Evolutionary conservation across 768 basidiomycete genomes (phyloP), one percentile per base, ranked within the genome.

Genomic region (Kwoniella shandongensis): DNA sequence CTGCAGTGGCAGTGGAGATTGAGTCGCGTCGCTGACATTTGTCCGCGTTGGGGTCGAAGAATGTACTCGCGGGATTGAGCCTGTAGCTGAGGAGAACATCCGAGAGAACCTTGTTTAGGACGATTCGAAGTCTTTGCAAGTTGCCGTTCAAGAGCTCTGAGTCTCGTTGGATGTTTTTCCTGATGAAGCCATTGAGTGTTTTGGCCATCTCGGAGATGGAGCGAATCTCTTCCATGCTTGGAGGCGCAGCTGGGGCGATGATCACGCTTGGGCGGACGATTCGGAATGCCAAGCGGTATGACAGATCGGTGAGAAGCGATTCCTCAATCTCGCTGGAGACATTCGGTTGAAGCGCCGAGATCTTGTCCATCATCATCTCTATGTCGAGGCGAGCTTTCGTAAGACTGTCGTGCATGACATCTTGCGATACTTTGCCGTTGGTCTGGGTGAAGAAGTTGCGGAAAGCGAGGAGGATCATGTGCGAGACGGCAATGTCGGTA

Each of bases 401-500:
- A 12, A 57, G 25, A n/a, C 20, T 25, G 7, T 26, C n/a, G 7
- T 44, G 23, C 7, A 57, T n/a, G 18, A 30, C 30, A 25, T 45
- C 30, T 11, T 18, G 7, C 32, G 44, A 25, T 26, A 47, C 18
- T 25, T 36, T 49, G 46, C 59, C 32, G 40, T 55, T 38, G 17
- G 44, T 39, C 17, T 45, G 25, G 11, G 45, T 32, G 42, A 63
- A 49, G 63, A 91, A 82, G 70, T 90, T 87, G 39, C 88, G 84
- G 73, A 85, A 90, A 20, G 91, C 83, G 67, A 91, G 79, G 32
- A 89, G 79, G 64, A 90, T 84, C 84, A 91, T 86, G 77, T 87
- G 88, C 48, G 89, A 77, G 42, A 86, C 83, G 18, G 84, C 83
- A 40, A 86, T 79, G 66, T 93, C 90, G 26, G 84, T 81, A 0